These are phyloP conservation scores for Talaromyces sp. DNA, from an alignment of 2,329 filamentous ascomycete species.

Conservation along the genomic window DNA sequence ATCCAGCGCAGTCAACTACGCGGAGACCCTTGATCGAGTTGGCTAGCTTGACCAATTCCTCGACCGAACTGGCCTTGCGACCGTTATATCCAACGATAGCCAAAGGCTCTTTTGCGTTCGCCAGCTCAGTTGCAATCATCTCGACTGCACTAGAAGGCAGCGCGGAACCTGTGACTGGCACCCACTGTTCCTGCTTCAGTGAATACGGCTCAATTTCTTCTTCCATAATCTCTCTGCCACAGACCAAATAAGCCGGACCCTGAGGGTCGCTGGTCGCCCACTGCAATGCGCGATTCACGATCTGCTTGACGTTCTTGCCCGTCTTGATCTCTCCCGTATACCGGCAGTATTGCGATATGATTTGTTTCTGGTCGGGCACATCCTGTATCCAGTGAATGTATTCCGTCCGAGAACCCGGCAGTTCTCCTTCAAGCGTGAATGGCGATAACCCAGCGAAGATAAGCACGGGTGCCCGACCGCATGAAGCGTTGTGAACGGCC, in stretches of 20 bases:
- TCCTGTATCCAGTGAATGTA: conserved; percentile 87
- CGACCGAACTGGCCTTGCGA: conserved; percentile 42
- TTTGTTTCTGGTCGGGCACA: conserved; percentile 75
- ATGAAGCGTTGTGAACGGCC: conserved; percentile 74
- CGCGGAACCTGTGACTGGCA: conserved; percentile 64
- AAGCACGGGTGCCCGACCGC: conserved; percentile 68
- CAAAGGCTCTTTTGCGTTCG: conserved; percentile 47
- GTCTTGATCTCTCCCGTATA: conserved; percentile 80
- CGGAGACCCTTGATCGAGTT: conserved; percentile 48
- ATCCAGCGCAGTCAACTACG: conserved; percentile 52
- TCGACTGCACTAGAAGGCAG: conserved; percentile 49
- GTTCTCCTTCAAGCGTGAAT: conserved; percentile 72
- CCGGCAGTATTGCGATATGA: conserved; percentile 79
- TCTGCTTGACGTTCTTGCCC: conserved; percentile 81
- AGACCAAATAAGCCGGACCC: conserved; percentile 75
- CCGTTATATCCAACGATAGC: conserved; percentile 52
- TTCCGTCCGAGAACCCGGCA: conserved; percentile 72
- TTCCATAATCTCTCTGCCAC: conserved; percentile 78
- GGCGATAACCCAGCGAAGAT: conserved; percentile 76
- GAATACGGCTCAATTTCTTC: conserved; percentile 72
- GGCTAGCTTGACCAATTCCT: conserved; percentile 46
- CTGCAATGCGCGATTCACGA: conserved; percentile 78
- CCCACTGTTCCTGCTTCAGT: conserved; percentile 67
- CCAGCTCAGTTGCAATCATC: conserved; percentile 43
- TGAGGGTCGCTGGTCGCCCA: conserved; percentile 74